A percentile compares a stretch with the other conserved stretches of the same genome.
Evolutionary conservation across 176 grass and related monocot species (phyloP).

Genomic region (Triticum urartu): DNA sequence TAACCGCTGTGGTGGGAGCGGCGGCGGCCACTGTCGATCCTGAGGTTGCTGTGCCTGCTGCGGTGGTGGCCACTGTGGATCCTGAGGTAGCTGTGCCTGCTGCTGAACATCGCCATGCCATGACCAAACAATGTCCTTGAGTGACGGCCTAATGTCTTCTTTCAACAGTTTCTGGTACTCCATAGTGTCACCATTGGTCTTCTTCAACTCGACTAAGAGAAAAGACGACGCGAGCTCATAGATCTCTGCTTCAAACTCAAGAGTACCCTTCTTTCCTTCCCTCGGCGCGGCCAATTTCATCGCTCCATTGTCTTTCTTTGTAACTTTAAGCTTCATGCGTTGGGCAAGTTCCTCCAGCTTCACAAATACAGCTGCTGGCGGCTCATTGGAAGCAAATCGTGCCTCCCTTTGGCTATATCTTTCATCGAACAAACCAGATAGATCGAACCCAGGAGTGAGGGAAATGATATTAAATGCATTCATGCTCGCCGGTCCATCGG

Average conservation of each 20-base stretch:
- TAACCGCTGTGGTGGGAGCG: neutral
- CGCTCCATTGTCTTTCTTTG: slow-evolving; percentile 58
- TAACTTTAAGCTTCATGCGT: slow-evolving; percentile 52
- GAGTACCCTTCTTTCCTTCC: slow-evolving; percentile 65
- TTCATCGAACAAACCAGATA: slow-evolving; percentile 68
- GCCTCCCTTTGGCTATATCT: slow-evolving; percentile 47
- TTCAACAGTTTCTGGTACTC: slow-evolving; percentile 75
- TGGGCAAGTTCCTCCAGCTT: slow-evolving; percentile 60
- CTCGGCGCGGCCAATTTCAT: slow-evolving; percentile 50
- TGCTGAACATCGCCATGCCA: slow-evolving; percentile 57
- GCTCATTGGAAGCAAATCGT: slow-evolving; percentile 60
- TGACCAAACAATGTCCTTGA: slow-evolving; percentile 68
- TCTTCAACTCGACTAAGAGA: slow-evolving; percentile 70
- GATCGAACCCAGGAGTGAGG: slow-evolving; percentile 62
- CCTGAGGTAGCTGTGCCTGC: neutral
- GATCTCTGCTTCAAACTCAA: slow-evolving; percentile 62
- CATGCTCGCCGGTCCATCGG: slow-evolving; percentile 26
- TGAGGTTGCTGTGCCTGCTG: neutral
- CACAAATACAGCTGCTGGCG: slow-evolving; percentile 37
- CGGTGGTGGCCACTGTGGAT: neutral
- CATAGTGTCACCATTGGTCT: slow-evolving; percentile 69
- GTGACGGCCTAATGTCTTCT: slow-evolving; percentile 66
- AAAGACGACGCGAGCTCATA: slow-evolving; percentile 57
- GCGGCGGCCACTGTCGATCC: neutral
- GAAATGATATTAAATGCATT: slow-evolving; percentile 93